These are phyloP conservation scores for Aurinia saxatilis DNA, from an alignment of 345 rosid genomes.

Conservation along the genomic window DNA sequence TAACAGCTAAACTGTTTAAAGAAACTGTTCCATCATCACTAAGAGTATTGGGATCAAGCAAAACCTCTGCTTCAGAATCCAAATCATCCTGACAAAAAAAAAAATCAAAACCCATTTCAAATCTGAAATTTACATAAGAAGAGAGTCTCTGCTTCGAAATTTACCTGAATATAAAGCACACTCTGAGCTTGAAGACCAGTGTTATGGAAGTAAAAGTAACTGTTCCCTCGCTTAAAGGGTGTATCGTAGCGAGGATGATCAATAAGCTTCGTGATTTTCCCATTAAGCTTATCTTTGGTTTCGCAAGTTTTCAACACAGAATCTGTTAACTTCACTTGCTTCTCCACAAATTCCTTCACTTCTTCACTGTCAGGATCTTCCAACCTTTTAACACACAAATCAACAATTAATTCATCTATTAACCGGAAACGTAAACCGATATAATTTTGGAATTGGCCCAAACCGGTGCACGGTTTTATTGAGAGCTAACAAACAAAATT, in stretches of 20 bases:
- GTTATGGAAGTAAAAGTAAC: constrained; percentile 77
- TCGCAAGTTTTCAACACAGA: constrained; percentile 57
- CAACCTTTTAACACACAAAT: constrained; percentile 36
- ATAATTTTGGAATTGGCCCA: no score
- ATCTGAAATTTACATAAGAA: background rate
- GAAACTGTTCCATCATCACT: constrained; percentile 89
- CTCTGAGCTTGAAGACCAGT: constrained; percentile 81
- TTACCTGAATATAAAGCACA: constrained; percentile 73
- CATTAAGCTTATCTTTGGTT: constrained; percentile 46
- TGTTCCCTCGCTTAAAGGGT: constrained; percentile 59
- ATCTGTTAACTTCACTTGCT: constrained; percentile 62
- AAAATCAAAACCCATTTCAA: background rate
- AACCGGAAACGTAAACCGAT: background rate
- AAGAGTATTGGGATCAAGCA: constrained; percentile 82
- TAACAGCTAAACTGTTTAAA: constrained; percentile 39
- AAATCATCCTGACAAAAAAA: constrained; percentile 45
- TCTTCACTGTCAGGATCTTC: constrained; percentile 89
- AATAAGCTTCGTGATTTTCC: constrained; percentile 50
- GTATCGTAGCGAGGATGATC: constrained; percentile 81
- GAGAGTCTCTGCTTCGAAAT: background rate
- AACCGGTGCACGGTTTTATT: constrained; percentile 8
- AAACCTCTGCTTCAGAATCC: constrained; percentile 62
- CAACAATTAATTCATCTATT: no score
- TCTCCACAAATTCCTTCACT: constrained; percentile 61
- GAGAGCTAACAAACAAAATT: constrained; percentile 7